Percentiles rank a stretch among this genome's conserved stretches.
Evolutionary conservation across 345 rosid species (phyloP).

Genomic region (Microthlaspi erraticum): DNA sequence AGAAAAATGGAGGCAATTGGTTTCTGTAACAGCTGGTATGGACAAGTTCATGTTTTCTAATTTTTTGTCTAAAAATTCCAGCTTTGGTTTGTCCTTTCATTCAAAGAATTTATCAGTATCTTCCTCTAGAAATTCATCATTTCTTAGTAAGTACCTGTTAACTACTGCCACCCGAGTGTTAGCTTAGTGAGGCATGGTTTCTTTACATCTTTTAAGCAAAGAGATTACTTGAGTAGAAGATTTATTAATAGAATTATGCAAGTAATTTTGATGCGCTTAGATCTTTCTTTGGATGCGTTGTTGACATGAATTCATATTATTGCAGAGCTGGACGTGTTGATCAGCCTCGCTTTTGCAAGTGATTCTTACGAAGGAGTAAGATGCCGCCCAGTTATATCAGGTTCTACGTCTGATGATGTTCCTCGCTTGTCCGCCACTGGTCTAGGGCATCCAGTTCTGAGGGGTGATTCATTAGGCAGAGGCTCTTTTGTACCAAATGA

Average conservation of each 20-base stretch:
- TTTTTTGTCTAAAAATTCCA: background rate
- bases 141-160: conserved; percentile 6
- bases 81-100: background rate
- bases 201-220: conserved; percentile 14
- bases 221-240: conserved; percentile 15
- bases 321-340: conserved; percentile 93
- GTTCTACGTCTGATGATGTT: conserved; percentile 53
- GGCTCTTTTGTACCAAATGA: conserved; percentile 93
- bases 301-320: conserved; percentile 41
- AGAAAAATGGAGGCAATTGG: conserved; percentile 77
- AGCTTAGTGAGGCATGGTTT: conserved; percentile 19
- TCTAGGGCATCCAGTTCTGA: conserved; percentile 89
- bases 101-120: conserved; percentile 2
- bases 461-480: conserved; percentile 86
- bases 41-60: conserved; percentile 30
- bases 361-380: conserved; percentile 87
- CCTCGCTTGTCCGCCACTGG: conserved; percentile 74
- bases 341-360: conserved; percentile 82
- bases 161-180: conserved; percentile 10
- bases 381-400: conserved; percentile 67
- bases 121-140: conserved; percentile 11
- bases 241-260: background rate
- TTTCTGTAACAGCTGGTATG: conserved; percentile 78
- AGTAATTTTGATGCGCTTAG: background rate
- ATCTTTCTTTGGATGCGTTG: conserved; percentile 18